A percentile compares a stretch with the other conserved stretches of the same genome.
These are phyloP conservation scores for Fragaria iinumae DNA, from an alignment of 306 rosid species.

Conservation along the genomic window DNA sequence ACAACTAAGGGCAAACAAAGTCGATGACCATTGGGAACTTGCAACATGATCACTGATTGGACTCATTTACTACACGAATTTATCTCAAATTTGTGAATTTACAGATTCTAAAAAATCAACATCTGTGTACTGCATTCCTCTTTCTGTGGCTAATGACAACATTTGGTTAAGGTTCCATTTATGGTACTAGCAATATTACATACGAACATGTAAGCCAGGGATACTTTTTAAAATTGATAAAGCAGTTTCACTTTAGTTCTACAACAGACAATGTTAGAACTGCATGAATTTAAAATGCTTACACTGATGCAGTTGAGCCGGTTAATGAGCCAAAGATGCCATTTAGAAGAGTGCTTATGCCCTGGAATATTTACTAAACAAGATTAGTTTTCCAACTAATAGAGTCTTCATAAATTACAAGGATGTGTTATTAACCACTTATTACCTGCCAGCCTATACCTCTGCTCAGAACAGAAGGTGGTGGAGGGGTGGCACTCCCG, in stretches of 20 bases:
- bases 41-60: not conserved
- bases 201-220: not conserved
- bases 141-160: not conserved
- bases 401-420: not conserved
- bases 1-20: not conserved
- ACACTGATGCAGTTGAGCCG: conserved; percentile 89
- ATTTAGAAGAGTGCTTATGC: conserved; percentile 65
- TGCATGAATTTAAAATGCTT: conserved; percentile 11
- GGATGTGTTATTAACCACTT: not conserved
- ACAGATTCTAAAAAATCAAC: not conserved
- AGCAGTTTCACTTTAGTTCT: not conserved
- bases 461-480: conserved; percentile 79
- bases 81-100: not conserved
- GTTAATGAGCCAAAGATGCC: conserved; percentile 70
- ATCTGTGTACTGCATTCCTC: not conserved
- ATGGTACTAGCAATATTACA: not conserved
- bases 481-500: conserved; percentile 78
- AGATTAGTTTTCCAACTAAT: conserved; percentile 6
- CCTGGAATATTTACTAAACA: conserved; percentile 49
- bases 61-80: not conserved
- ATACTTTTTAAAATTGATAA: not conserved
- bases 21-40: conserved; percentile 7
- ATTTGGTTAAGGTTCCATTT: not conserved
- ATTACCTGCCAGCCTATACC: conserved; percentile 93
- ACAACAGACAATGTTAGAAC: conserved; percentile 1